phyloP scores from a whole-genome alignment of 1,139 yeast genomes.

The Yamadazyma sp. region DNA sequence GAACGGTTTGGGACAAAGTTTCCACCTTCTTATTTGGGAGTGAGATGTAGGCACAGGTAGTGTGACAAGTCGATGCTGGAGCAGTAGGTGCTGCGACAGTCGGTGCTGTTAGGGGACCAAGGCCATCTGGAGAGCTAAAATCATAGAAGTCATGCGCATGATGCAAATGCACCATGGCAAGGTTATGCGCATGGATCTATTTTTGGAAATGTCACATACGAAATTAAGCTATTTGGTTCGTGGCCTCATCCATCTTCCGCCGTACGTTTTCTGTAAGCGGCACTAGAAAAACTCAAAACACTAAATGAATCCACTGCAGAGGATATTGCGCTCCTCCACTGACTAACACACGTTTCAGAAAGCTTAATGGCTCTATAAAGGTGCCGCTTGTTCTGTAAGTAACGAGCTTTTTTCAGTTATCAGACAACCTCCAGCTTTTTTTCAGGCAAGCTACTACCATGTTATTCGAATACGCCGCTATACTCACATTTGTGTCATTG shows the following conservation, averaged over 20 bases:
- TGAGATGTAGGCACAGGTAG: slow-evolving; percentile 20
- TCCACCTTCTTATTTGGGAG: slow-evolving; percentile 24
- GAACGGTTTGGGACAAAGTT: slow-evolving; percentile 13
- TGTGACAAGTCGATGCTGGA: too few relatives aligned
- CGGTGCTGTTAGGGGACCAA: too few relatives aligned
- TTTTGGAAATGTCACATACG: neutral
- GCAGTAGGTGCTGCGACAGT: too few relatives aligned
- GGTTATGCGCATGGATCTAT: neutral
- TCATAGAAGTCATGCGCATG: too few relatives aligned
- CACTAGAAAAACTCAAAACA: too few relatives aligned
- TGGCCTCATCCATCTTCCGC: neutral
- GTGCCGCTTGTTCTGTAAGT: too few relatives aligned
- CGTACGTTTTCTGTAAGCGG: too few relatives aligned
- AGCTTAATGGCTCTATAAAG: neutral
- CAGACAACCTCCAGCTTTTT: neutral
- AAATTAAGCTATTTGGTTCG: neutral
- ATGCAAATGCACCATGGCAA: too few relatives aligned
- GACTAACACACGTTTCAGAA: neutral
- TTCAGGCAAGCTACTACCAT: neutral
- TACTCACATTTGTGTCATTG: slow-evolving; percentile 26
- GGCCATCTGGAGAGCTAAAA: neutral
- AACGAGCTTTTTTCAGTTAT: too few relatives aligned
- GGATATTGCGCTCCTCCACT: too few relatives aligned
- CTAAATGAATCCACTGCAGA: too few relatives aligned
- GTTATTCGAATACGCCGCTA: slow-evolving; percentile 19